Evolutionary conservation across 2,329 filamentous ascomycete species (phyloP).

Genomic region (Tolypocladium paradoxum): DNA sequence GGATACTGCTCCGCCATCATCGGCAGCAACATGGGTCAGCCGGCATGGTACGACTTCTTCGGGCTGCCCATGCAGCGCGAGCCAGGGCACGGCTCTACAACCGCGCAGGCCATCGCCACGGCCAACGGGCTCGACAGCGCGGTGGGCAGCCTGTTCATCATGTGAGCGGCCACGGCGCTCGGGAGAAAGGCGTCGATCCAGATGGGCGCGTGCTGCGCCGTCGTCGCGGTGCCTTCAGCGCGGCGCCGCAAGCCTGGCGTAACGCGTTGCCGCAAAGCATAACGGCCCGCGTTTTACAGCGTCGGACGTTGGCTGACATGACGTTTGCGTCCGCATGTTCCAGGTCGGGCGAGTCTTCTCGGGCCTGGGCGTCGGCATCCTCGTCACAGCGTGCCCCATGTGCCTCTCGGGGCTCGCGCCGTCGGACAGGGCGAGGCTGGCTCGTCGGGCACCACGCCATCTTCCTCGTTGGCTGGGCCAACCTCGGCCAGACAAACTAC

Average conservation of each 20-base stretch:
- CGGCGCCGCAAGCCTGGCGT: slow-evolving; percentile 31
- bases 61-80: slow-evolving; percentile 30
- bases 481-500: no score
- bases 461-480: slow-evolving; percentile 29
- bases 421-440: slow-evolving; percentile 33
- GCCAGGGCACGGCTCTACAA: slow-evolving; percentile 31
- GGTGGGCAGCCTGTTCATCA: slow-evolving; percentile 33
- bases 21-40: slow-evolving; percentile 39
- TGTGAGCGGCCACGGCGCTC: slow-evolving; percentile 35
- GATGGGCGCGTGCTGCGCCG: slow-evolving; percentile 28
- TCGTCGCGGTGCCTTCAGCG: slow-evolving; percentile 34
- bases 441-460: slow-evolving; percentile 38
- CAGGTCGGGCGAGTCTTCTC: slow-evolving; percentile 20
- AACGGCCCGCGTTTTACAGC: no score
- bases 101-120: slow-evolving; percentile 34
- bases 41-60: slow-evolving; percentile 40
- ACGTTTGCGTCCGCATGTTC: no score
- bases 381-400: slow-evolving; percentile 23
- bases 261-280: slow-evolving; percentile 1
- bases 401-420: slow-evolving; percentile 21
- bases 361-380: slow-evolving; percentile 29
- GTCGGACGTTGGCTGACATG: no score
- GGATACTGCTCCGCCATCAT: slow-evolving; percentile 40
- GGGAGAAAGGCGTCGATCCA: slow-evolving; percentile 35
- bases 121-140: slow-evolving; percentile 38